Evolutionary conservation across 2,329 filamentous ascomycete species (phyloP), one percentile per base, ranked within the genome.

Genomic region (Paecilomyces formosus): DNA sequence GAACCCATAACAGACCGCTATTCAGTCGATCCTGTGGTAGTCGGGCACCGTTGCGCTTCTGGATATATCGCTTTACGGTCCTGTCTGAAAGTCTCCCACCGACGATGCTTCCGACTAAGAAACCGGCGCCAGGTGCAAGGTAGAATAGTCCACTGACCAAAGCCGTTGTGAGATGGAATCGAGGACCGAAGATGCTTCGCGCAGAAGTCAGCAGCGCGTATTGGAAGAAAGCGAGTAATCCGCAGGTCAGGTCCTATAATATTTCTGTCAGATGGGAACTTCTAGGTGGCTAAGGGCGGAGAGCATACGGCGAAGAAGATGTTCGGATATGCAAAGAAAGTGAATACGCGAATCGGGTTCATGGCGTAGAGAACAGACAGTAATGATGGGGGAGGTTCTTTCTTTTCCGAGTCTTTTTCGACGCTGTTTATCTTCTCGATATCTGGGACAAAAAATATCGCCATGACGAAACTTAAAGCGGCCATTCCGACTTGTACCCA

Each of bases 401-500:
- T 21, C 67, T 73, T 0, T 74, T 76, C 64, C 61, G 54, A 82
- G 84, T 35, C 81, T 67, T 54, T 65, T 68, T 35, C 70, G 64
- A 1, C 78, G 1, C 82, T 82, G 5, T 78, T 75, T 3, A 89
- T 76, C 51, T 88, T 85, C 7, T 81, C 76, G n/a, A 82, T 90
- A 68, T 89, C 87, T 0, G 87, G 87, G 1, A 92, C 79, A 5
- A 90, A 77, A 62, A 90, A 83, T 60, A 85, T 78, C 15, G 88
- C 82, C 0, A 86, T 80, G 0, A 85, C 35, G 0, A 82, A 77
- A 0, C 83, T 87, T 0, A 83, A 68, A 1, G 82, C 85, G 0
- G 86, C 85, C 53, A 91, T 80, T 0, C 81, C 88, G 1, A 86
- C 85, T 69, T 92, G 89, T 0, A 92, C 76, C 86, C 88, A 92